Base-by-base conservation (phyloP, 2,329 filamentous ascomycete species). In the Passalora sequoiae region DNA sequence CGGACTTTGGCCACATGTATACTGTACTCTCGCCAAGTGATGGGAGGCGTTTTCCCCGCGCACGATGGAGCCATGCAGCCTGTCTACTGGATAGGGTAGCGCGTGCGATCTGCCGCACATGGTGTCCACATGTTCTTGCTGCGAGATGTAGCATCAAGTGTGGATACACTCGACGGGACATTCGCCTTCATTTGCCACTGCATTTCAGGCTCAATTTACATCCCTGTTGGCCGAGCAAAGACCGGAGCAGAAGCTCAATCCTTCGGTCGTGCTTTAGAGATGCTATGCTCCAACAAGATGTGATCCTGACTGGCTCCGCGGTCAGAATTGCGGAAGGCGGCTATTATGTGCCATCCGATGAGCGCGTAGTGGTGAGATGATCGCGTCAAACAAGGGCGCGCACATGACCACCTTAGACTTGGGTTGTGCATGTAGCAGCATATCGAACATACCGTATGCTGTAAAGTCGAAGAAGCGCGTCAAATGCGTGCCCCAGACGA, bases 1-100 rank as follows among this genome's bases (percentile, higher is more conserved):
- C 33, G 5, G 33, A 13, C 19, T n/a, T 4, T 4, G 5, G 33
- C 19, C 16, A 17, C 19, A 13, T 12, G 21, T n/a, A n/a, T n/a
- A n/a, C n/a, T n/a, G n/a, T n/a, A n/a, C n/a, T n/a, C 17, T 12
- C 19, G 33, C 33, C 33, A 21, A 36, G 33, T 17, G 6, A 36
- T 7, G 33, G 24, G 33, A 33, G 33, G 33, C 20, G 33, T 36
- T 36, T 36, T 20, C 33, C 33, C 33, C 24, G n/a, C 15, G 12
- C 33, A 36, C 19, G 7, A 24, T 4, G 29, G 8, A 15, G 12
- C 33, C 19, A 36, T 8, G 19, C 33, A 36, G 20, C 12, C 33
- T n/a, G 17, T 16, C 31, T 20, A 12, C 13, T 8, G 31, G 31
- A 7, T n/a, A n/a, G n/a, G n/a, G n/a, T n/a, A 7, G 24, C 12